Evolutionary conservation across 2,329 filamentous ascomycete species (phyloP), one percentile per base, ranked within the genome.

Genomic region (Ophiostoma novo-ulmi): DNA sequence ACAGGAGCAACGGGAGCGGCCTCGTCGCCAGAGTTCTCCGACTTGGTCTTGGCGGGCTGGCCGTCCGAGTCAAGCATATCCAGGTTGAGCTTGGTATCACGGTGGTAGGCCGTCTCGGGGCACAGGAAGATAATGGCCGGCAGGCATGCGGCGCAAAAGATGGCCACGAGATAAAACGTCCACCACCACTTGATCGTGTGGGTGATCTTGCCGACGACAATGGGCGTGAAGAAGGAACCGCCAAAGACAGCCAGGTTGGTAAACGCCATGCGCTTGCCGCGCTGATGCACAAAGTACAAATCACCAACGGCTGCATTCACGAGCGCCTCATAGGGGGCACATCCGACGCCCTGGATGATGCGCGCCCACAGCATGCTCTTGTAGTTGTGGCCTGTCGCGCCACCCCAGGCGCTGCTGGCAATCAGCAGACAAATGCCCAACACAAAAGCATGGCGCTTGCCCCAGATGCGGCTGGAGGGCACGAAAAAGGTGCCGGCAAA

Each of bases 301-400:
- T 98, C 94, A 58, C 93, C 94, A 7, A 97, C 91, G 67, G 88
- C 90, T 0, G 92, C 92, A 79, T 97, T 97, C 71, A 97, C 90
- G 35, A 97, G 82, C 0, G 92, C 91, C 80, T 98, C 94, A 74
- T 95, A 97, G 0, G 94, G 94, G 10, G 93, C 93, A 22, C 93
- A 85, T 0, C 91, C 93, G 63, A 97, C 85, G 26, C 94, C 94
- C 79, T 97, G 94, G 71, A 97, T 87, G 69, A 97, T 86, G 14
- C 94, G 85, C 14, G 94, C 90, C 80, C 88, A 92, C 5, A 95
- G 77, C 72, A 97, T 82, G 76, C 88, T 92, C 20, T 81, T 82
- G 78, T 96, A 95, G 78, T 88, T 88, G 55, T 82, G 84, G 13
- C 86, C 85, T 48, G 87, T 88, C 0, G 85, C 87, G 39, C 92